Conservation (phyloP, 2,329 filamentous ascomycete species). For the Cladosporium sp. region DNA sequence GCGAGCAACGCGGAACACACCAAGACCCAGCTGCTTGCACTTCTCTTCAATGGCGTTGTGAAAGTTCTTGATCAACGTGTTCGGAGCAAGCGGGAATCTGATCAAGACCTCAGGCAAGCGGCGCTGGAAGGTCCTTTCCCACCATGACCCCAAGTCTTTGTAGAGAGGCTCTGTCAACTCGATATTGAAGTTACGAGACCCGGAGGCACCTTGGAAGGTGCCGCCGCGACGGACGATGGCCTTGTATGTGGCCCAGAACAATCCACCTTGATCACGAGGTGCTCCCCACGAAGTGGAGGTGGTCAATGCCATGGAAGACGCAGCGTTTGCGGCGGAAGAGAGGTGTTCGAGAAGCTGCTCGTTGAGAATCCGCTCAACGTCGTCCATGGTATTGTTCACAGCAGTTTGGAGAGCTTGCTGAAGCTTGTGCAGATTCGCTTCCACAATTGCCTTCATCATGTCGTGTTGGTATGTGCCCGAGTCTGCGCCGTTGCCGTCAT, state of each 20-base stretch:
- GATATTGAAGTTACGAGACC: constrained; percentile 39
- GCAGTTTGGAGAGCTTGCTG: constrained; percentile 41
- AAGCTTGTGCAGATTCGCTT: constrained; percentile 36
- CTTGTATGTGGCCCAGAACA: constrained; percentile 52
- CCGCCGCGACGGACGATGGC: constrained; percentile 52
- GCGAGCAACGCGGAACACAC: constrained; percentile 37
- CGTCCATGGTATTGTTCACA: constrained; percentile 36
- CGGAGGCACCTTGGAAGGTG: constrained; percentile 38
- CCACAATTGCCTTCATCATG: constrained; percentile 36
- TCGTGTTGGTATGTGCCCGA: constrained; percentile 39
- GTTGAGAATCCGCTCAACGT: constrained; percentile 38
- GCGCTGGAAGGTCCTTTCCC: constrained; percentile 43
- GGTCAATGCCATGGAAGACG: constrained; percentile 33
- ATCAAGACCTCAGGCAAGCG: constrained; percentile 40
- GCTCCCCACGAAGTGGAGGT: constrained; percentile 36
- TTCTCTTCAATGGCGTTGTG: constrained; percentile 41
- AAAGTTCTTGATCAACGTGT: constrained; percentile 36
- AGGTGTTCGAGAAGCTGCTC: constrained; percentile 47
- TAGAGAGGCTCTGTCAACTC: constrained; percentile 37
- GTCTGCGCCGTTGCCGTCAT: constrained; percentile 39
- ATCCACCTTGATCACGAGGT: constrained; percentile 41
- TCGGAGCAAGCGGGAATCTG: constrained; percentile 32
- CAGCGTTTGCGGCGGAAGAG: constrained; percentile 36
- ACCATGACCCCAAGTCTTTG: constrained; percentile 38
- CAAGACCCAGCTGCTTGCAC: constrained; percentile 36